Base-by-base conservation (phyloP, 169 alveolate species). In the Plasmodium berghei region DNA sequence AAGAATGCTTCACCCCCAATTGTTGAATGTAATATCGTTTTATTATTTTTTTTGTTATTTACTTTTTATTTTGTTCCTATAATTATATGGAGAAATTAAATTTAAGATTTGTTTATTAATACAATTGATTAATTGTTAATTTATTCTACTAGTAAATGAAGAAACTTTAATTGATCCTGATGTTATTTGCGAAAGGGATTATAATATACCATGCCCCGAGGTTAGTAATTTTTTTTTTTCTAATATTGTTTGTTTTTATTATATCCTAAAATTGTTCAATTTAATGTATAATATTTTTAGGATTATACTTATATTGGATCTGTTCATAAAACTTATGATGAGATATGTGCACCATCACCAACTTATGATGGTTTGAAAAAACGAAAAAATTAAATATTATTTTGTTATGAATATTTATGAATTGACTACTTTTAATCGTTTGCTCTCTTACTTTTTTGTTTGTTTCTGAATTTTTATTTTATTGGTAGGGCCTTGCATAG, bases 201-300 rank as follows among this genome's bases (percentile, higher is more conserved):
- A 92, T 70, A 87, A 66, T 18, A 26, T 73, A 22, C 96, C 96
- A 4, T 94, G 96, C 62, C 96, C 96, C 34, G 77, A 91, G 83
- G 96, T 94, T 87, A 83, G 42, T 72, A 88, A 83, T 55, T 54
- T 20, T 85, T 77, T 91, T 71, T 62, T 92, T 72, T 93, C 92
- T 92, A 54, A 10, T 67, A 59, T 58, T 14, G 14, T 48, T 61
- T 18, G 0, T 72, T 58, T 40, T 62, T 18, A n/a, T 18, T 52
- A 18, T 55, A 12, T 8, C 2, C 26, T n/a, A 54, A 20, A 20
- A 34, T 10, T 20, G 24, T 22, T 28, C n/a, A 22, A 49, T 45
- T 61, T 4, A 16, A 4, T 18, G 14, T 66, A 5, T 87, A 34
- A 40, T 63, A 70, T n/a, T 34, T 49, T 46, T 69, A 80, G 80